Evolutionary conservation across 164 flowering plant genomes (phyloP), one percentile per base, ranked within the genome.

Genomic region (Vitis labrusca): DNA sequence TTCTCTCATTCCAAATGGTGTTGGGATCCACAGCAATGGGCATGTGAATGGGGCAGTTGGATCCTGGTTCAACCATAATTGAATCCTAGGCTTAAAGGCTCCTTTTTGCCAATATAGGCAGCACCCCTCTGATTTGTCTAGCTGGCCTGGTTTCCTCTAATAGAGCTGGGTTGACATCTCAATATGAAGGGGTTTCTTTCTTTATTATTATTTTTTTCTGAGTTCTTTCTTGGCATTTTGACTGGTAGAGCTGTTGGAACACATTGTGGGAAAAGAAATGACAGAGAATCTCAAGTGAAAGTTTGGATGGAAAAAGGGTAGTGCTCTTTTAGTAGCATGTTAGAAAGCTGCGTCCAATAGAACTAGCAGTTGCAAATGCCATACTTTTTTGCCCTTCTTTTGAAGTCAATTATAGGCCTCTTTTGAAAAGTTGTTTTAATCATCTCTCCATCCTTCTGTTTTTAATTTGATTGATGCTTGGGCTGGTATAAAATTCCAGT

Each of bases 21-120:
- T 68, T 59, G 89, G 92, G 27, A 75, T 86, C 71, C 97, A 88
- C 65, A 66, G 86, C 82, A 95, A 95, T 69, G 97, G 97, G 64
- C 97, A 93, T 55, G 80, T 86, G 68, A 91, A 91, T 74, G 96
- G 91, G 72, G 85, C 85, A 0, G 82, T 82, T 50, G 89, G 89
- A 17, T 92, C 91, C 3, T 93, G 99, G 99, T 95, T 89, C 85
- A 93, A 83, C 72, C 88, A 88, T 67, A 70, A 80, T 62, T 85
- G 76, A 74, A 50, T 61, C 57, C 4, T 12, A 15, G 44, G 50
- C 32, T 23, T 23, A 23, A 23, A 23, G 27, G 27, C 27, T 23
- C 27, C 27, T 23, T 2, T 23, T 23, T 23, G 27, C 27, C 27
- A 23, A 23, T 23, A 15, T 10, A 37, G n/a, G 13, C 50, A 9